Evolutionary conservation across 140 eudicot genomes (phyloP).

Genomic region (Cichorium intybus): DNA sequence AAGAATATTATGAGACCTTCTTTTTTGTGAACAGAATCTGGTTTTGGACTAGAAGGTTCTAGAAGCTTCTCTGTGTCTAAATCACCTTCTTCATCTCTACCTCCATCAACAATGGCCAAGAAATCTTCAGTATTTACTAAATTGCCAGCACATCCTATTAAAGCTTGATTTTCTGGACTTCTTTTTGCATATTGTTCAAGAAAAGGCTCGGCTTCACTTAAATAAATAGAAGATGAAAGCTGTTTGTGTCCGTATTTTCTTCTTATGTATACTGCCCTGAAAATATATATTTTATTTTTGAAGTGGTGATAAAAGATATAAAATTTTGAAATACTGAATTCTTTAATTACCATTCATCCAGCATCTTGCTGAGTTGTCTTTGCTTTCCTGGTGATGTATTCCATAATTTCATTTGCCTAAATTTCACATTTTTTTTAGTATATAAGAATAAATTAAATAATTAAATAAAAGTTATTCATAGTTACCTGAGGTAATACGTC

Average conservation of each 20-base stretch:
- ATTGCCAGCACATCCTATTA: slow-evolving; percentile 85
- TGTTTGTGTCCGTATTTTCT: slow-evolving; percentile 62
- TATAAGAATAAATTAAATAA: neutral
- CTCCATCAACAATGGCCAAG: slow-evolving; percentile 72
- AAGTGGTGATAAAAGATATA: neutral
- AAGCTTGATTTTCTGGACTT: slow-evolving; percentile 67
- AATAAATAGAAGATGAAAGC: slow-evolving; percentile 74
- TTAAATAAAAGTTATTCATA: neutral
- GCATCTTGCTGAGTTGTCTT: slow-evolving; percentile 71
- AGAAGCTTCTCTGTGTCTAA: slow-evolving; percentile 52
- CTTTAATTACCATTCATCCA: slow-evolving; percentile 83
- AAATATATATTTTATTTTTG: neutral
- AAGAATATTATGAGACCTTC: slow-evolving; percentile 93
- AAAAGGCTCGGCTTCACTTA: slow-evolving; percentile 92
- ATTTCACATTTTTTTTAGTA: slow-evolving; percentile 2
- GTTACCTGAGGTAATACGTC: slow-evolving; percentile 71
- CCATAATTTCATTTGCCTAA: slow-evolving; percentile 93
- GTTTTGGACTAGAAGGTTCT: slow-evolving; percentile 47
- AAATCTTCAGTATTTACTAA: slow-evolving; percentile 78
- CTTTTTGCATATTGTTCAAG: slow-evolving; percentile 92
- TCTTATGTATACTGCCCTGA: slow-evolving; percentile 76
- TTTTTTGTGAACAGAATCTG: slow-evolving; percentile 58
- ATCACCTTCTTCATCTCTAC: slow-evolving; percentile 85
- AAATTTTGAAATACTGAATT: neutral
- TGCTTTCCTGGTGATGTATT: slow-evolving; percentile 80